Conservation (phyloP, 176 grass and related monocot species). For the Aegilops longissima region DNA sequence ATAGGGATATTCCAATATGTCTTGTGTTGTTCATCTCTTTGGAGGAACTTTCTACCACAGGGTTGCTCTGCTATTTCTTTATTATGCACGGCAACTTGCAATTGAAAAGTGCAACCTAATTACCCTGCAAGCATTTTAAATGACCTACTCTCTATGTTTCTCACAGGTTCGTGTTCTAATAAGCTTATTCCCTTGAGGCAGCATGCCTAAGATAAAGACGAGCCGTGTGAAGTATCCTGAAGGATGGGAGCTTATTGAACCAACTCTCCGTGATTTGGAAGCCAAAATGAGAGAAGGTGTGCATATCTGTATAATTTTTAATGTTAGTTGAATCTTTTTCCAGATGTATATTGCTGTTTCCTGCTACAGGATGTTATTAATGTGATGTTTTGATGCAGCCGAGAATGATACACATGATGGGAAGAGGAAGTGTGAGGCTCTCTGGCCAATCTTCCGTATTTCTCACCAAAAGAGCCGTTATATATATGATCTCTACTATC, state of each 20-base stretch:
- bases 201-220: conserved; percentile 96
- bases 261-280: conserved; percentile 86
- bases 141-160: neutral
- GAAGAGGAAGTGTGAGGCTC: conserved; percentile 90
- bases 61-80: neutral
- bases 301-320: neutral
- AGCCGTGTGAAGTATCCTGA: conserved; percentile 89
- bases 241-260: conserved; percentile 98
- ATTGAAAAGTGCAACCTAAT: neutral
- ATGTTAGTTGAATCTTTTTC: neutral
- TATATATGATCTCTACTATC: conserved; percentile 88
- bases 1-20: neutral
- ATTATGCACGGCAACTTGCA: neutral
- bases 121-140: neutral
- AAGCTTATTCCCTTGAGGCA: conserved; percentile 2
- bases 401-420: conserved; percentile 95
- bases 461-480: conserved; percentile 88
- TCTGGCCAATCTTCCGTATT: conserved; percentile 83
- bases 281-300: conserved; percentile 95
- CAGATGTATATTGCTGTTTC: neutral
- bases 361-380: neutral
- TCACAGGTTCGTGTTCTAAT: neutral
- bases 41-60: neutral
- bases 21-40: neutral
- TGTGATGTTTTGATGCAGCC: conserved; percentile 39